Percentiles rank a stretch among this genome's conserved stretches.
phyloP scores from a whole-genome alignment of 768 basidiomycete genomes.

The Leccinum barrowsii region DNA sequence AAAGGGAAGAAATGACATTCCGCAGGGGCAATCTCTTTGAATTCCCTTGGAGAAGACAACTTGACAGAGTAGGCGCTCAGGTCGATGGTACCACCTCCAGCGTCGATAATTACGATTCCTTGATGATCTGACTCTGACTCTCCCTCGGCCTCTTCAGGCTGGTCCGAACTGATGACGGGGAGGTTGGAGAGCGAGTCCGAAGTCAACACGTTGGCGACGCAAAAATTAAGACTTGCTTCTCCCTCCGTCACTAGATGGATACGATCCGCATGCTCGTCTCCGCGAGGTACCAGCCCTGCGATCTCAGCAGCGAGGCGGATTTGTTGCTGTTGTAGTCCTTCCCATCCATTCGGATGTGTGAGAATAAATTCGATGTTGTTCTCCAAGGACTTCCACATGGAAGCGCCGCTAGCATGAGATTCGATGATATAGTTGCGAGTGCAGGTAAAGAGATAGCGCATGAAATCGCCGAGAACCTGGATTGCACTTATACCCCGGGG shows the following conservation, averaged over 20 bases:
- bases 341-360: conserved; percentile 33
- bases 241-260: conserved; percentile 28
- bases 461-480: conserved; percentile 26
- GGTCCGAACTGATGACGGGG: conserved; percentile 1
- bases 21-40: conserved; percentile 35
- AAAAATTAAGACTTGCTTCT: conserved; percentile 32
- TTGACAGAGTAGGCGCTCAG: conserved; percentile 35
- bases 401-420: conserved; percentile 26
- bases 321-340: conserved; percentile 28
- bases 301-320: conserved; percentile 24
- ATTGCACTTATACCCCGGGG: conserved; percentile 19
- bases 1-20: conserved; percentile 21
- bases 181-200: conserved; percentile 23
- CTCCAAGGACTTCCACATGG: conserved; percentile 23
- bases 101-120: conserved; percentile 42
- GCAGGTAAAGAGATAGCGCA: conserved; percentile 26
- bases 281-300: conserved; percentile 25
- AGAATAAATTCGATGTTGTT: conserved; percentile 23
- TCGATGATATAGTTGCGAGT: conserved; percentile 20
- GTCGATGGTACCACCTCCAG: conserved; percentile 40
- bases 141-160: neutral
- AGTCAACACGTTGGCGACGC: conserved; percentile 41
- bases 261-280: conserved; percentile 8
- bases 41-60: conserved; percentile 14
- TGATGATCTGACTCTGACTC: conserved; percentile 24